A percentile compares a stretch with the other conserved stretches of the same genome.
phyloP scores from a whole-genome alignment of 495 filamentous ascomycete genomes.

The Penicillium verhagenii region DNA sequence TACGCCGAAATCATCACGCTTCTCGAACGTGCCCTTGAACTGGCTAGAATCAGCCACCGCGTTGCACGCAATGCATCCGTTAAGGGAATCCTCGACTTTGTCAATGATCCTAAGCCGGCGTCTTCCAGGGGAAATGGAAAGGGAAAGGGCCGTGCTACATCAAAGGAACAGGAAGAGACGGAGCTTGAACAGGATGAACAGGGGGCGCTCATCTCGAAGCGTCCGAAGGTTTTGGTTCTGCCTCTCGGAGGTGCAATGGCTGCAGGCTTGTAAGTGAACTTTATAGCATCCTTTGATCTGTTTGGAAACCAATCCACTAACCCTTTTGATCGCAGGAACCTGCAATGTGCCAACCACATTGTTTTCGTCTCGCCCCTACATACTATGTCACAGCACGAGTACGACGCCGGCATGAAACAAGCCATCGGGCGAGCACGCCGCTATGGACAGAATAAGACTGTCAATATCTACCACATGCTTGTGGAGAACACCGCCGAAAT shows the following conservation, averaged over 20 bases:
- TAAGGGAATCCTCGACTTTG: slow-evolving; percentile 9
- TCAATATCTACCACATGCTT: slow-evolving; percentile 70
- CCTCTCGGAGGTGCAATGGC: slow-evolving; percentile 62
- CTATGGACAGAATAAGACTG: slow-evolving; percentile 63
- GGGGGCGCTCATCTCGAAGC: neutral
- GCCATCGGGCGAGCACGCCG: slow-evolving; percentile 68
- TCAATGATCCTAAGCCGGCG: slow-evolving; percentile 4
- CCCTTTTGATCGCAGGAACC: too few relatives aligned
- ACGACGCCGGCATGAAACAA: slow-evolving; percentile 62
- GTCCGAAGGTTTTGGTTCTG: slow-evolving; percentile 59
- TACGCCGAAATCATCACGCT: slow-evolving; percentile 41
- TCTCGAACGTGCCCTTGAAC: slow-evolving; percentile 30
- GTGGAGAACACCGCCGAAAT: slow-evolving; percentile 67
- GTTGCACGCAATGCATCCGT: neutral
- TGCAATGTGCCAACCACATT: slow-evolving; percentile 73
- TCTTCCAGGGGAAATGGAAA: too few relatives aligned
- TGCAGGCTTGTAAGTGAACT: slow-evolving; percentile 61
- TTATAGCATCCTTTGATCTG: too few relatives aligned
- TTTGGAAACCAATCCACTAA: too few relatives aligned
- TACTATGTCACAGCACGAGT: slow-evolving; percentile 53
- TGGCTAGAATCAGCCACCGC: slow-evolving; percentile 31
- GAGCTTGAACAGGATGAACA: too few relatives aligned
- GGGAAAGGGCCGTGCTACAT: too few relatives aligned
- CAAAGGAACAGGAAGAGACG: too few relatives aligned
- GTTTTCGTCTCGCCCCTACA: slow-evolving; percentile 69